A percentile compares a stretch with the other conserved stretches of the same genome.
Conservation (phyloP, 2,329 filamentous ascomycete species). For the Aspergillus awamori region DNA sequence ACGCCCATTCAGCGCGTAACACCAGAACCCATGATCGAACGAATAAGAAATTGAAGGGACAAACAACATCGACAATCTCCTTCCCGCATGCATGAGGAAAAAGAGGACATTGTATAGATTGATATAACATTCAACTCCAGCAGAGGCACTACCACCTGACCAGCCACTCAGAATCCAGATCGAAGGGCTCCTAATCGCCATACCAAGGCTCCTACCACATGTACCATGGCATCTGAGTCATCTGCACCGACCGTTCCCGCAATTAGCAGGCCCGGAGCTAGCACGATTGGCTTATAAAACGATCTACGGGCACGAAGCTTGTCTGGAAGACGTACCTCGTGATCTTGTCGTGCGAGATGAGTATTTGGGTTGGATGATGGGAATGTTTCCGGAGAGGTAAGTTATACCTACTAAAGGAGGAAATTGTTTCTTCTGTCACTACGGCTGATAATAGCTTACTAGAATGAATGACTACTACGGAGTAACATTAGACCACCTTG, state of each 20-base stretch:
- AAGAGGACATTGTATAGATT: too few species aligned
- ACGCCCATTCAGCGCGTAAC: too few species aligned
- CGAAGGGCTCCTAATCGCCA: slow-evolving; percentile 21
- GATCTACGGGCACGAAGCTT: slow-evolving; percentile 20
- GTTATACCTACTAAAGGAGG: neutral
- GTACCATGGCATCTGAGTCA: slow-evolving; percentile 7
- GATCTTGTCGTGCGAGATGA: slow-evolving; percentile 24
- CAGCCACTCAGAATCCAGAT: slow-evolving; percentile 27
- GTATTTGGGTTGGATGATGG: slow-evolving; percentile 22
- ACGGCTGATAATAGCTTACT: too few species aligned
- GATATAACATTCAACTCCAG: too few species aligned
- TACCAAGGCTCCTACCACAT: slow-evolving; percentile 19
- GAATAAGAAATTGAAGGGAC: too few species aligned
- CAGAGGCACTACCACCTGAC: slow-evolving; percentile 3
- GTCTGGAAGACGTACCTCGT: neutral
- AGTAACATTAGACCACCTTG: slow-evolving; percentile 20
- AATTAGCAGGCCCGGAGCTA: slow-evolving; percentile 22
- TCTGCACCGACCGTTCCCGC: slow-evolving; percentile 17
- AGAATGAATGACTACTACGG: slow-evolving; percentile 19
- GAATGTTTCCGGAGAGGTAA: slow-evolving; percentile 17
- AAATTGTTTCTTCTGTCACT: too few species aligned
- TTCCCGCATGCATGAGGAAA: too few species aligned
- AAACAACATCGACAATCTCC: too few species aligned
- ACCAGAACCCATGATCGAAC: too few species aligned
- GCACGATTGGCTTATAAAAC: slow-evolving; percentile 20